phyloP scores from a whole-genome alignment of 2,329 filamentous ascomycete species.

The Fusarium tupiense region DNA sequence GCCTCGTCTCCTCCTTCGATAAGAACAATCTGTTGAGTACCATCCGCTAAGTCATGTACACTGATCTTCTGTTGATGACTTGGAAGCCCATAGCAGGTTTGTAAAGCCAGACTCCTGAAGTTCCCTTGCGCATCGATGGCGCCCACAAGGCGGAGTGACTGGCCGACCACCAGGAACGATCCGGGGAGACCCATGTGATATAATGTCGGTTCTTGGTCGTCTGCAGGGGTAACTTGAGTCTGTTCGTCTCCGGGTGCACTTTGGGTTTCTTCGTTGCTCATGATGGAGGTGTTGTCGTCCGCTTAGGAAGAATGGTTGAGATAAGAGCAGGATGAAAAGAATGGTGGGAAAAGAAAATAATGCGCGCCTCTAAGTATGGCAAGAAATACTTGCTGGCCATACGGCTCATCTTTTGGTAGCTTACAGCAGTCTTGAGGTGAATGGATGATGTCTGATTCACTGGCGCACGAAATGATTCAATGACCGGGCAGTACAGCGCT shows the following conservation, averaged over 20 bases:
- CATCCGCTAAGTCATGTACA: background rate
- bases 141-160: background rate
- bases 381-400: background rate
- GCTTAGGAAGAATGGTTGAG: accelerated
- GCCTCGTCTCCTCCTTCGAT: background rate
- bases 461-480: background rate
- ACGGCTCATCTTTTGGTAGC: no score
- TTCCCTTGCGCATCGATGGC: background rate
- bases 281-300: accelerated
- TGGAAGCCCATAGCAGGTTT: background rate
- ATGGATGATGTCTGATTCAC: background rate
- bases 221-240: accelerated
- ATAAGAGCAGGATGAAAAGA: background rate
- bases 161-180: background rate
- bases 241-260: accelerated
- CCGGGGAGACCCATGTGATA: background rate
- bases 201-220: background rate
- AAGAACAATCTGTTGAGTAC: background rate
- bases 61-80: background rate
- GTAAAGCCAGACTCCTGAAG: background rate
- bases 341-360: background rate
- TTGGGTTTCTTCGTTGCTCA: background rate
- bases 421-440: background rate
- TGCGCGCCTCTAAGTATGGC: accelerated
- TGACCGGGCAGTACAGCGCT: background rate